A percentile compares a stretch with the other conserved stretches of the same genome.
phyloP scores from a whole-genome alignment of 345 rosid species.

The Eutrema yunnanense region DNA sequence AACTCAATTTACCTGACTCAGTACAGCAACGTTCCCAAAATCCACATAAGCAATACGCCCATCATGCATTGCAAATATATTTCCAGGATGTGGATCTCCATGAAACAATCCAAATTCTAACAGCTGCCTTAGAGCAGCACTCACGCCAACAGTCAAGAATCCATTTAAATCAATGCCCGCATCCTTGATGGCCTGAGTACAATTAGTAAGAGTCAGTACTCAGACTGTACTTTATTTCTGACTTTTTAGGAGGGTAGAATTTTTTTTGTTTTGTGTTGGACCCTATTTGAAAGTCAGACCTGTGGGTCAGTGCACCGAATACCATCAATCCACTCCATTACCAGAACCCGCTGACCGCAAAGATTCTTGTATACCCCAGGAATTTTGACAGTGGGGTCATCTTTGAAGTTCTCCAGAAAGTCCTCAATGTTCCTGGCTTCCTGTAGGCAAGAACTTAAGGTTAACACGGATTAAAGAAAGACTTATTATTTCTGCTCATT shows the following conservation, averaged over 20 bases:
- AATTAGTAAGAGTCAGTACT: slow-evolving; percentile 11
- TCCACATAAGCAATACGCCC: slow-evolving; percentile 98
- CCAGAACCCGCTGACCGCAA: slow-evolving; percentile 88
- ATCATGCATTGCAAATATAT: slow-evolving; percentile 94
- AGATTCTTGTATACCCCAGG: slow-evolving; percentile 80
- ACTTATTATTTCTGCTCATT: not conserved
- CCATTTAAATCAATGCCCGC: slow-evolving; percentile 89
- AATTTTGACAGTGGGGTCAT: slow-evolving; percentile 92
- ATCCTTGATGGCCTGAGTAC: slow-evolving; percentile 72
- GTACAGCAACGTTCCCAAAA: slow-evolving; percentile 97
- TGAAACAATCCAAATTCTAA: slow-evolving; percentile 94
- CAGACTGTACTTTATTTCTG: not conserved
- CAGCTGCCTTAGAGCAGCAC: slow-evolving; percentile 93
- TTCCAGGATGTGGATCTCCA: slow-evolving; percentile 99
- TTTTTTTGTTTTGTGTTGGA: not conserved
- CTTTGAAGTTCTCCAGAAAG: slow-evolving; percentile 86
- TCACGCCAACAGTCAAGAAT: slow-evolving; percentile 90
- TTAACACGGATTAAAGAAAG: slow-evolving; percentile 6
- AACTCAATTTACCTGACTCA: slow-evolving; percentile 69
- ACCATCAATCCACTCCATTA: slow-evolving; percentile 99
- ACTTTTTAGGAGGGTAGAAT: slow-evolving; percentile 11
- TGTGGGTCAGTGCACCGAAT: slow-evolving; percentile 95
- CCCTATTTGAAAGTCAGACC: slow-evolving; percentile 38
- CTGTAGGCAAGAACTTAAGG: slow-evolving; percentile 32
- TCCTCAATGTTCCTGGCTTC: slow-evolving; percentile 97